Percentiles rank a stretch among this genome's conserved stretches.
Conservation (phyloP, 495 filamentous ascomycete species). For the Hyaloscypha variabilis region DNA sequence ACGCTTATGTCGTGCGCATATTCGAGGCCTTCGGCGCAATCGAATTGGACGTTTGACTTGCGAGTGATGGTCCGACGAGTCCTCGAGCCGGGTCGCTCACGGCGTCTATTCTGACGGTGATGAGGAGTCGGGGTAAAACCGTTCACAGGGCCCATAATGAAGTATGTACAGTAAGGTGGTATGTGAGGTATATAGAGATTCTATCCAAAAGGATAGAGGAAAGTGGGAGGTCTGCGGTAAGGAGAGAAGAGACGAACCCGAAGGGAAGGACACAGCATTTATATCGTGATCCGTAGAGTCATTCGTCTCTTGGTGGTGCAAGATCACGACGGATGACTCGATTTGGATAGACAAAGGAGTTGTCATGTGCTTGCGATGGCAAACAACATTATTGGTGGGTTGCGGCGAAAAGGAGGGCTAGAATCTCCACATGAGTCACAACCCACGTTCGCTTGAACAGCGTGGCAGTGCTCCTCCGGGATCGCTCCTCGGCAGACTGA, state of each 20-base stretch:
- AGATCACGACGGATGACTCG: conserved; percentile 28
- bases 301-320: not conserved
- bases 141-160: conserved; percentile 21
- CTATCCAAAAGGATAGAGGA: conserved; percentile 17
- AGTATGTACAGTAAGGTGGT: not conserved
- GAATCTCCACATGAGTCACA: conserved; percentile 10
- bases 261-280: conserved; percentile 14
- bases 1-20: conserved; percentile 24
- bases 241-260: conserved; percentile 13
- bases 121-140: conserved; percentile 22
- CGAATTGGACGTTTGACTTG: conserved; percentile 22
- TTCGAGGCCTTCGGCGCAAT: conserved; percentile 24
- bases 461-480: conserved; percentile 12
- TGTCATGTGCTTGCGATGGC: conserved; percentile 13
- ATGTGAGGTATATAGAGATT: conserved; percentile 1
- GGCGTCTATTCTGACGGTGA: conserved; percentile 31
- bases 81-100: conserved; percentile 33
- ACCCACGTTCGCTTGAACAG: not conserved
- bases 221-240: conserved; percentile 28
- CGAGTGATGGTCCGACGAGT: conserved; percentile 29
- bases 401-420: conserved; percentile 4
- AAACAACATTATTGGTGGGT: conserved; percentile 8
- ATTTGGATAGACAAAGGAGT: conserved; percentile 9
- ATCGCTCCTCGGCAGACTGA: conserved; percentile 10
- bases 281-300: conserved; percentile 20